Evolutionary conservation across 208 protist species (phyloP), one percentile per base, ranked within the genome.

Genomic region (Porcisia hertigi): DNA sequence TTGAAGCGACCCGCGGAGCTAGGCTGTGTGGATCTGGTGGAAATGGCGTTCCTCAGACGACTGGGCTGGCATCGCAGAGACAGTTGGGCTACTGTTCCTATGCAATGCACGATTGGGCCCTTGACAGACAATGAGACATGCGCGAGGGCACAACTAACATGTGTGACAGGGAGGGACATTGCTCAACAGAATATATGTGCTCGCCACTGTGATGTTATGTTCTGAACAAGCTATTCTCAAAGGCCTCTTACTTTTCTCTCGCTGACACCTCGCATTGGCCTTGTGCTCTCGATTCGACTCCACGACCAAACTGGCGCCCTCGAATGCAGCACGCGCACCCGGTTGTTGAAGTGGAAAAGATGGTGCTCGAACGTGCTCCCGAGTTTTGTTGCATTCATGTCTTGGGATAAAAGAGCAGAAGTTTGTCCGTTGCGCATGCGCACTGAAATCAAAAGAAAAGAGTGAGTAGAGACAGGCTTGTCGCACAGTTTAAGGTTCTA

Each of bases 181-280:
- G 30, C 30, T 30, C 30, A 30, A 30, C 30, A 30, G 30, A 30
- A 30, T 30, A 30, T 30, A 30, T 30, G 30, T 30, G 30, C 30
- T 30, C 30, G 30, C 30, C 30, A 30, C 20, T 16, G 11, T 30
- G 8, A 36, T 52, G 16, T 11, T 36, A 14, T 25, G 11, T 49
- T 5, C 20, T 52, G 39, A 52, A 16, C 63, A 18, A 36, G 4
- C 45, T 71, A 30, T 0, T 30, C 55, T 52, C n/a, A 41, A 74
- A 53, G 67, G 34, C 65, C 4, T 3, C 55, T 71, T 63, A 64
- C 43, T 59, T 20, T 47, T 45, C 43, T 76, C 47, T 60, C 25
- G 20, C 45, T 8, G 43, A 43, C 8, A 39, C 39, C 59, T 63
- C 9, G 12, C 25, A 59, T 75, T 3, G 25, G 18, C 14, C 34